Base-by-base conservation (phyloP, 176 grass and related monocot species). In the Hordeum vulgare region DNA sequence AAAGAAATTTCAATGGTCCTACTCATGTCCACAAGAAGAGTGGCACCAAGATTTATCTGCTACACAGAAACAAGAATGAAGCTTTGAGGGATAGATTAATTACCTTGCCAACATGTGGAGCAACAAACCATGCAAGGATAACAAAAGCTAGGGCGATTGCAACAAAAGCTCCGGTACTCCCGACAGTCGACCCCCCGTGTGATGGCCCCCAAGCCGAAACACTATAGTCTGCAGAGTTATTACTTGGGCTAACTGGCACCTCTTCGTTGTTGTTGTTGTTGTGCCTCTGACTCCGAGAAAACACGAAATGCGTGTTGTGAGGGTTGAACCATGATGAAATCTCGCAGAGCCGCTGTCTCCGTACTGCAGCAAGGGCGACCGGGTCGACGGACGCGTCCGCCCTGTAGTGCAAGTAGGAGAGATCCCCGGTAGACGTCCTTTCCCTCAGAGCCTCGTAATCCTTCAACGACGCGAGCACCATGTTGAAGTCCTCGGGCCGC, bases 321-420 rank as follows among this genome's bases (percentile, higher is more conserved):
- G 91, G 90, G 79, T 90, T 98, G 80, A 98, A 98, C 96, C 96
- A 98, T n/a, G 84, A 90, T 2, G 93, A 91, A 60, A 98, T 95
- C 58, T 98, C 96, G 31, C 80, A 87, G 17, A 98, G 92, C 35
- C 91, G 79, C 85, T 94, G 96, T 49, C 96, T 91, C 21, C 91
- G 81, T 83, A 98, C 91, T 8, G 86, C 96, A 0, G 96, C 96
- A 9, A 98, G 54, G 11, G 96, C 93, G 63, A 89, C 89, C 14
- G 91, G 91, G 80, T 98, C 96, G 25, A 93, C 89, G 23, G 62
- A 74, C 56, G 84, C 72, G 70, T 80, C 80, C 7, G 77, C 23
- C 73, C 76, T 64, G 64, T 88, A 66, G 15, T 78, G 66, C 41
- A 90, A 45, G 85, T 74, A 86, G 21, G 86, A 71, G 45, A 88